A percentile compares a stretch with the other conserved stretches of the same genome.
phyloP scores from a whole-genome alignment of 176 grass and related monocot species.

The Oropetium thomaeum region DNA sequence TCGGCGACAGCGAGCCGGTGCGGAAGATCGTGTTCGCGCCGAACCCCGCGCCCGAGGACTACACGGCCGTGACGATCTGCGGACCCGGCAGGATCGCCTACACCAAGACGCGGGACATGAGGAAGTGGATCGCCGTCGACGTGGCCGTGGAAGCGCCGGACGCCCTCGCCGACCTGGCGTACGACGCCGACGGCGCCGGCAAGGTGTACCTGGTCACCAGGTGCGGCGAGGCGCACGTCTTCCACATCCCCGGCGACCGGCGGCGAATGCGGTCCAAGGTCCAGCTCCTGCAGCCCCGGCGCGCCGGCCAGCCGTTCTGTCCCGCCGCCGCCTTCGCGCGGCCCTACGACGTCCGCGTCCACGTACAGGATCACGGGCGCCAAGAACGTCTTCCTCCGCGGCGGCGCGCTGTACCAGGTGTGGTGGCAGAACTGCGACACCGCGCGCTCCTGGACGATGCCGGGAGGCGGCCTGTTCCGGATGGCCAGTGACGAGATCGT shows the following conservation, averaged over 20 bases:
- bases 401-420: background rate
- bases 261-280: background rate
- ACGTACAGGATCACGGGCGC: background rate
- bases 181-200: background rate
- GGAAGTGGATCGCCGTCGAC: background rate
- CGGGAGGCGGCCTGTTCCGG: background rate
- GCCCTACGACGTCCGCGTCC: background rate
- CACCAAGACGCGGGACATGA: background rate
- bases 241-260: background rate
- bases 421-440: background rate
- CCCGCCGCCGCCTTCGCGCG: background rate
- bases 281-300: background rate
- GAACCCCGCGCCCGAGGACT: background rate
- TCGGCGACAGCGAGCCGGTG: background rate
- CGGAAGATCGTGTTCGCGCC: slow-evolving; percentile 26
- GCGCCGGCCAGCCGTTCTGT: background rate
- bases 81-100: background rate
- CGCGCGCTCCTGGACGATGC: background rate
- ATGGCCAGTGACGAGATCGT: background rate
- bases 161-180: slow-evolving; percentile 5
- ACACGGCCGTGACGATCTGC: background rate
- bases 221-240: background rate
- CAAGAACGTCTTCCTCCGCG: background rate
- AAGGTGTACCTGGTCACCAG: background rate
- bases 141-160: background rate